Evolutionary conservation across 176 grass and related monocot species (phyloP), one percentile per base, ranked within the genome.

Genomic region (Puccinellia tenuiflora): DNA sequence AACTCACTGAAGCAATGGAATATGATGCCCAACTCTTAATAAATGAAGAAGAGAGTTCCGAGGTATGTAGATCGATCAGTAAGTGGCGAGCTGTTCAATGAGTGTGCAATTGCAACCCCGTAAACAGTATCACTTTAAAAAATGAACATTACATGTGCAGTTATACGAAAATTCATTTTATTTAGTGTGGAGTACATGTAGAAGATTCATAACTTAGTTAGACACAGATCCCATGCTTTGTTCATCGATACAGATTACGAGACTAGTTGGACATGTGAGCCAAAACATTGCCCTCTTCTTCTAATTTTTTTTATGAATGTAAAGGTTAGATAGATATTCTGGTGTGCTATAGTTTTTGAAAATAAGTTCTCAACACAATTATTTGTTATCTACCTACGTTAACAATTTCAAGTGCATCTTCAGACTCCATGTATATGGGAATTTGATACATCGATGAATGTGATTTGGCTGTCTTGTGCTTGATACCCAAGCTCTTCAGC

Each of bases 1-100:
- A 86, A 60, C 78, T 88, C 53, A 82, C 87, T 67, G 88, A 86
- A 75, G 79, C 59, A 84, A 92, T 90, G 90, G 90, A 97, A 69
- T 66, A 17, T 68, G 88, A 90, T 70, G 81, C 88, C 38, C 86
- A 90, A 34, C n/a, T 86, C 60, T 66, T 94, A 21, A 82, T 86
- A 50, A 81, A 90, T 75, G 85, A 34, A 83, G 40, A 87, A 80
- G 63, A 85, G 13, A 82, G 53, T 40, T 77, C 84, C 55, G 88
- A 94, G 94, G 94, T 94, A 80, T 30, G 24, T 71, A 38, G 35
- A 80, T 83, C 56, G 35, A 84, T 80, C 54, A 66, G 75, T 64
- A 45, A 88, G 45, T 70, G 45, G 21, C 52, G 46, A 26, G 9
- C 45, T 79, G 39, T 55, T 83, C 3, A 11, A 22, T 88, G 28